Percentiles rank a stretch among this genome's conserved stretches.
Evolutionary conservation across 495 filamentous ascomycete genomes (phyloP).

Genomic region (Cenococcum geophilum): DNA sequence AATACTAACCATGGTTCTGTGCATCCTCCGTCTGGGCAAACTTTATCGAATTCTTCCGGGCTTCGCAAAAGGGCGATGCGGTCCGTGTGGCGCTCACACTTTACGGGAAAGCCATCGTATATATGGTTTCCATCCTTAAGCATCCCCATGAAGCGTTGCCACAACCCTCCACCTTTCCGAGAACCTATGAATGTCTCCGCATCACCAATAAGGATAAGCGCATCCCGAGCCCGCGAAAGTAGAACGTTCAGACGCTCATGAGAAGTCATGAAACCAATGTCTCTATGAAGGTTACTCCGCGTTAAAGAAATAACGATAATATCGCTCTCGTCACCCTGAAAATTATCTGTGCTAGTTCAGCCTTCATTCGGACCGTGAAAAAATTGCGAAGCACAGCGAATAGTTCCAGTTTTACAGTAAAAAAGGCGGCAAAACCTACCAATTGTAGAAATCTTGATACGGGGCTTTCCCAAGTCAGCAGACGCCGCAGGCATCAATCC

Average conservation of each 20-base stretch:
- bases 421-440: too few species aligned
- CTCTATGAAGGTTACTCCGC: constrained; percentile 55
- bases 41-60: constrained; percentile 52
- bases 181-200: constrained; percentile 58
- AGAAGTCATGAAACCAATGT: constrained; percentile 70
- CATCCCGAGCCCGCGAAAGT: constrained; percentile 61
- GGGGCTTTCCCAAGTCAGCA: too few species aligned
- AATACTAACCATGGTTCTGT: constrained; percentile 57
- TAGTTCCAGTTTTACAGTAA: too few species aligned
- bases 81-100: constrained; percentile 61
- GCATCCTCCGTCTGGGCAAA: constrained; percentile 70
- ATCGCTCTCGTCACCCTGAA: constrained; percentile 74
- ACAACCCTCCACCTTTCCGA: constrained; percentile 53
- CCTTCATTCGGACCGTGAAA: too few species aligned
- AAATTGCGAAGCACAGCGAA: too few species aligned
- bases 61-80: constrained; percentile 44
- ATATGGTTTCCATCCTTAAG: constrained; percentile 49
- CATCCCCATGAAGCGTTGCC: constrained; percentile 60
- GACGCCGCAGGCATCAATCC: too few species aligned
- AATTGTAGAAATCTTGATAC: too few species aligned
- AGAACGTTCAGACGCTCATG: constrained; percentile 68
- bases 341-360: too few species aligned
- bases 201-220: constrained; percentile 65
- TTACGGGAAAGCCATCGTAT: constrained; percentile 64
- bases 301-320: constrained; percentile 65